These are phyloP conservation scores for Ceraceosorus guamensis DNA, from an alignment of 1,284 basidiomycete species.

Conservation along the genomic window DNA sequence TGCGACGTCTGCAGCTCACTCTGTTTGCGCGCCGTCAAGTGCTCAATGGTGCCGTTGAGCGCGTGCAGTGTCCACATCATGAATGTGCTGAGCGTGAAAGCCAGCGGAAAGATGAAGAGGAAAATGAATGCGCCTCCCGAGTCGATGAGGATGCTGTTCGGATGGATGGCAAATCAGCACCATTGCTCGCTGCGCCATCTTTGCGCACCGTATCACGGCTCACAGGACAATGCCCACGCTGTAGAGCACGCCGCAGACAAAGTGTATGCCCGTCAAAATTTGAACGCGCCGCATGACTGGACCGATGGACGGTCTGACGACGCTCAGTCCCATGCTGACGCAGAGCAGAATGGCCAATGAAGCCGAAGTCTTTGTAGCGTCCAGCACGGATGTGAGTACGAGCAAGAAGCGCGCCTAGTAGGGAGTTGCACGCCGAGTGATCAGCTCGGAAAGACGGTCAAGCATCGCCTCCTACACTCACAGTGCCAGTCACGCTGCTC, in stretches of 20 bases:
- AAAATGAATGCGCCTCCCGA: slow-evolving; percentile 48
- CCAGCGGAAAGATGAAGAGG: slow-evolving; percentile 71
- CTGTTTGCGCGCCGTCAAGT: slow-evolving; percentile 40
- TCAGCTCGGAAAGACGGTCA: too few species aligned
- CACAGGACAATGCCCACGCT: slow-evolving; percentile 36
- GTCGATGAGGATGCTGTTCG: slow-evolving; percentile 70
- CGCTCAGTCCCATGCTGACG: slow-evolving; percentile 54
- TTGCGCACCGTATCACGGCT: too few species aligned
- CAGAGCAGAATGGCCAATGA: slow-evolving; percentile 92
- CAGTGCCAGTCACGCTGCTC: slow-evolving; percentile 24
- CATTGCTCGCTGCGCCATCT: background rate
- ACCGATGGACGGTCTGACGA: slow-evolving; percentile 63
- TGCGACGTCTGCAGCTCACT: slow-evolving; percentile 9
- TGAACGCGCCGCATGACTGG: slow-evolving; percentile 71
- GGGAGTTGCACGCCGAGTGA: too few species aligned
- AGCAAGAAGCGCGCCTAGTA: slow-evolving; percentile 38
- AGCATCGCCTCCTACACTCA: too few species aligned
- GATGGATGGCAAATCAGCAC: slow-evolving; percentile 2
- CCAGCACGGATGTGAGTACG: slow-evolving; percentile 58
- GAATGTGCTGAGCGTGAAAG: slow-evolving; percentile 87
- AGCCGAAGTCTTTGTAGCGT: slow-evolving; percentile 84
- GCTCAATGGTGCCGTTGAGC: slow-evolving; percentile 37
- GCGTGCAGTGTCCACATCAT: slow-evolving; percentile 68
- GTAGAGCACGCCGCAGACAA: slow-evolving; percentile 77
- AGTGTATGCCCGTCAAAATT: slow-evolving; percentile 71